A percentile compares a stretch with the other conserved stretches of the same genome.
Evolutionary conservation across 2,329 filamentous ascomycete species (phyloP).

Genomic region (Botryosphaeria dothidea): DNA sequence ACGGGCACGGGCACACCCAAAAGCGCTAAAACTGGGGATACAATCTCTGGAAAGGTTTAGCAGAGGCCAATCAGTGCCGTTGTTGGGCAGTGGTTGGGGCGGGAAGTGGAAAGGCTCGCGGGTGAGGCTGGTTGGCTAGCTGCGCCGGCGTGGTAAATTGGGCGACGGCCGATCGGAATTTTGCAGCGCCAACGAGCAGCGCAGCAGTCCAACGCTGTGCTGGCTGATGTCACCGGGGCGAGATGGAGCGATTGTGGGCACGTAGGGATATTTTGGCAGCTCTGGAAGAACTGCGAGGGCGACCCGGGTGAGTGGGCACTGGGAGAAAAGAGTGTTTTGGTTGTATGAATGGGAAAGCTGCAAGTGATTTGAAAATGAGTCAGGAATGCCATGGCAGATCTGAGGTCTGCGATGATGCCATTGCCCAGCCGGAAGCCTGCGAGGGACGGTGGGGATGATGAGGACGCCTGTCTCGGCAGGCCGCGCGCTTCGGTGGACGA

Average conservation of each 20-base stretch:
- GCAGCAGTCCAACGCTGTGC: not conserved
- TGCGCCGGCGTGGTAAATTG: conserved; percentile 3
- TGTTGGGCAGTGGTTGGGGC: not conserved
- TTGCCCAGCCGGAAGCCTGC: not conserved
- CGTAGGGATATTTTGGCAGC: not conserved
- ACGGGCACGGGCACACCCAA: not conserved
- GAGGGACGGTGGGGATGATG: not conserved
- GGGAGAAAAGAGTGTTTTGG: not conserved
- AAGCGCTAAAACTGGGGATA: conserved; percentile 11
- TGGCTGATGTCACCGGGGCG: not conserved
- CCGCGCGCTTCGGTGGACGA: conserved; percentile 7
- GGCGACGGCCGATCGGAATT: conserved; percentile 6
- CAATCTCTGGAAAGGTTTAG: not conserved
- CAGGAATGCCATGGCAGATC: conserved; percentile 8
- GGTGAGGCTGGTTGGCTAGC: conserved; percentile 8
- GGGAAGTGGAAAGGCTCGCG: not conserved
- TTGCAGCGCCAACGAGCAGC: not conserved
- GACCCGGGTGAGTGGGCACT: not conserved
- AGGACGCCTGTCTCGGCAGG: conserved; percentile 2
- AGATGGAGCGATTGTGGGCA: not conserved
- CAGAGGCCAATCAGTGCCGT: conserved; percentile 1
- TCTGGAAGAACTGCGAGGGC: not conserved
- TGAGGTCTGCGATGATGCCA: not conserved
- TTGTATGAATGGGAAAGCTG: not conserved
- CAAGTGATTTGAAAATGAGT: not conserved